Base-by-base conservation (phyloP, 441 rosid genomes). In the Lepidium campestre region DNA sequence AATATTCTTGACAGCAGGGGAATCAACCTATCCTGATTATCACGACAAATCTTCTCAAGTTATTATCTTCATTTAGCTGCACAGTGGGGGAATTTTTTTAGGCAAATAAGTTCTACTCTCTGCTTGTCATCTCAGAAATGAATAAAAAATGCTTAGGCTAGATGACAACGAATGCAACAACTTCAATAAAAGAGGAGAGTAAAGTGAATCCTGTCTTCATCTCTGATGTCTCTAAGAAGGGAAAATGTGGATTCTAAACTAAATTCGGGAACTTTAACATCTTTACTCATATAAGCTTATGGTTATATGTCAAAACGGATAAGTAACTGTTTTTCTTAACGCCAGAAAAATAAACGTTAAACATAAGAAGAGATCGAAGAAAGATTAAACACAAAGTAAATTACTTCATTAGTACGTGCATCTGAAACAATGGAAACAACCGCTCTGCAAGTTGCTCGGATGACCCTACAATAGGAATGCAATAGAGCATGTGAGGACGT, bases 321-420 rank as follows among this genome's bases (percentile, higher is more conserved):
- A 70, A 12, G 55, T n/a, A 58, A 29, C 22, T 52, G 36, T 19
- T 14, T 15, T 50, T 61, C 61, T 32, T 14, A 14, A 14, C 6
- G 29, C 66, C 35, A 39, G 22, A 59, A 19, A 29, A 4, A 49
- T 18, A 18, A 17, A 18, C 13, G 58, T 7, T 5, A 34, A 42
- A 37, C 23, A 64, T 17, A 48, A 20, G 9, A 47, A 46, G 39
- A 18, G 63, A 73, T 50, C 19, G 31, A 64, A 39, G 42, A 14
- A 25, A 66, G 59, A 35, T 1, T 27, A 20, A 19, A 7, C 27
- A 34, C 49, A 54, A 9, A 53, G 34, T 41, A 48, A 65, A 79
- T 91, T 91, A 94, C 99, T 91, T 94, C 99, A 90, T 94, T 96
- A 78, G 99, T 94, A 37, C 98, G 98, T 32, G 99, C 87, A 71